Evolutionary conservation across 2,329 filamentous ascomycete genomes (phyloP), one percentile per base, ranked within the genome.

Genomic region (Hymenoscyphus linearis): DNA sequence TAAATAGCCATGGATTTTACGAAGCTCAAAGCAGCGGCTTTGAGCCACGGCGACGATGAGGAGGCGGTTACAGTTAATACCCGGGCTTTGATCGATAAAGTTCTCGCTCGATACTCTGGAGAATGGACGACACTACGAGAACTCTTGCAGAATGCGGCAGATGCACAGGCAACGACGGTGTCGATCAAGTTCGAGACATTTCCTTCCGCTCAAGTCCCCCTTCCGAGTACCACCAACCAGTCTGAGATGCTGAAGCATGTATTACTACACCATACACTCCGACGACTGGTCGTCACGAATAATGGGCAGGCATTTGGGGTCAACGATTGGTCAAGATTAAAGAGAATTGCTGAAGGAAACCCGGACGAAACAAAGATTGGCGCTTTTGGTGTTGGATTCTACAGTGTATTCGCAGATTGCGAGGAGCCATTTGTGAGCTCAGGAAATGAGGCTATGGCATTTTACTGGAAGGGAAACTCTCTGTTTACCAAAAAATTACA

Each of bases 391-490:
- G 95, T 99, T 35, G 95, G 95, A 2, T 99, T 99, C 78, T 99
- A 99, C 80, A 96, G 91, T 74, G 93, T 98, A 44, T 99, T 99
- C 74, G 91, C 95, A 64, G 95, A 99, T 74, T 99, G 93, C 73
- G 96, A 99, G 75, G 92, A 97, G 69, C 95, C 95, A 0, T 98
- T 99, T 72, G 90, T 99, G 66, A 95, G 91, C 67, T 98, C 93
- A 0, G 95, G 95, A 0, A 85, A 83, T 64, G 88, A 96, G 75
- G 93, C 92, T 40, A 97, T 99, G 91, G 93, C 93, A 0, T 99
- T 99, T 72, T 99, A 97, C 78, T 99, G 95, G 96, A 98, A 97
- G 75, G 93, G 90, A n/a, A 98, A 98, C 74, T 91, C 91, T 4
- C 82, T 99, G 1, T 98, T 96, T 74, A 99, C 96, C 26, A 89